These are phyloP conservation scores for Picea sitchensis DNA, from an alignment of 75 land plant genomes.

Conservation along the genomic window DNA sequence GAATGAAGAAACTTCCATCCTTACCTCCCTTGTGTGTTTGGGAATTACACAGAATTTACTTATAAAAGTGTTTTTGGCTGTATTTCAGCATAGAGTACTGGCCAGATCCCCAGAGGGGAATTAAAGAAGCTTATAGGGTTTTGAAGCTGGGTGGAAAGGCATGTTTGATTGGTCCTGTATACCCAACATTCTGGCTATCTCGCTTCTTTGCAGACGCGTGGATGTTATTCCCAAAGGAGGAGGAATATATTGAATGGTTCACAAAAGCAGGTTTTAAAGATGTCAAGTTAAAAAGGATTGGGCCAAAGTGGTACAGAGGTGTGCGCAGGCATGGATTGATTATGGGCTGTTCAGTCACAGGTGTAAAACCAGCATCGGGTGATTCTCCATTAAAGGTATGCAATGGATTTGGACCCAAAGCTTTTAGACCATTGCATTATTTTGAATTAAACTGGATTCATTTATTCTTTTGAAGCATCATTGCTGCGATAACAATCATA, in stretches of 20 bases:
- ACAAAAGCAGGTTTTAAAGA: constrained; percentile 92
- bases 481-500: not conserved
- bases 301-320: constrained; percentile 98
- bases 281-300: constrained; percentile 91
- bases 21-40: not conserved
- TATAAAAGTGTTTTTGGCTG: not conserved
- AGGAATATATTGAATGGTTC: constrained; percentile 99
- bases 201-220: constrained; percentile 96
- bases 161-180: constrained; percentile 92
- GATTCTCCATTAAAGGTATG: constrained; percentile 93
- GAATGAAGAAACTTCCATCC: not conserved
- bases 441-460: not conserved
- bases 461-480: not conserved
- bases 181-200: constrained; percentile 96
- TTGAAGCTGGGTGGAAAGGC: constrained; percentile 88
- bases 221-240: constrained; percentile 99
- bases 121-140: constrained; percentile 96
- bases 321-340: constrained; percentile 94
- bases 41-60: not conserved
- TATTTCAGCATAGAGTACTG: constrained; percentile 94
- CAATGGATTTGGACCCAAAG: not conserved
- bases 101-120: constrained; percentile 99
- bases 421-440: not conserved
- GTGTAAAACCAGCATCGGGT: constrained; percentile 85
- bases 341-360: constrained; percentile 99